Evolutionary conservation across 495 filamentous ascomycete species (phyloP).

Genomic region (Entonaema liquescens): DNA sequence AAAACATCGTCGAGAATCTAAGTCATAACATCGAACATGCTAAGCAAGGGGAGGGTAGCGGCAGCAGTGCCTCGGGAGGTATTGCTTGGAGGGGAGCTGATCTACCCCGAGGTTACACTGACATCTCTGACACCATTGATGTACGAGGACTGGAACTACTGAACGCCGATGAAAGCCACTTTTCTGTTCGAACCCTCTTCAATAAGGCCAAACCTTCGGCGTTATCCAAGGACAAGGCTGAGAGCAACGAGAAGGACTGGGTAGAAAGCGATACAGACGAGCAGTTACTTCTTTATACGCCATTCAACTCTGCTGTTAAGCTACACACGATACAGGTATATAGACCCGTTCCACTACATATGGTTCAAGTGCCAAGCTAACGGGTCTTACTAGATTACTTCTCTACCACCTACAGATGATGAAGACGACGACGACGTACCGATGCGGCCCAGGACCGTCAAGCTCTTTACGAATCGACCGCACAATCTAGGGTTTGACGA

Average conservation of each 20-base stretch:
- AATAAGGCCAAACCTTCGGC: slow-evolving; percentile 70
- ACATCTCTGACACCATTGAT: slow-evolving; percentile 85
- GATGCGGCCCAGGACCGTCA: slow-evolving; percentile 85
- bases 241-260: slow-evolving; percentile 73
- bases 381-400: slow-evolving; percentile 72
- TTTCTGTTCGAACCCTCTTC: slow-evolving; percentile 76
- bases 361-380: slow-evolving; percentile 32
- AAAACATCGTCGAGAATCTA: slow-evolving; percentile 75
- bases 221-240: slow-evolving; percentile 69
- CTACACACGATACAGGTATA: slow-evolving; percentile 79
- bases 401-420: slow-evolving; percentile 67
- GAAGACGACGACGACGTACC: slow-evolving; percentile 76
- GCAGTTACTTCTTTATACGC: slow-evolving; percentile 93
- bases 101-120: slow-evolving; percentile 81
- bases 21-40: slow-evolving; percentile 69
- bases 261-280: slow-evolving; percentile 99
- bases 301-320: slow-evolving; percentile 89
- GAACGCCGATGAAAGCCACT: slow-evolving; percentile 79
- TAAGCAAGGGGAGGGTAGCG: slow-evolving; percentile 57
- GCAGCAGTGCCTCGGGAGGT: slow-evolving; percentile 52
- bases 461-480: slow-evolving; percentile 83
- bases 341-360: neutral
- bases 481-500: slow-evolving; percentile 96
- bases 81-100: slow-evolving; percentile 72
- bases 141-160: slow-evolving; percentile 82